Percentiles rank a stretch among this genome's conserved stretches.
phyloP scores from a whole-genome alignment of 208 protist genomes.

The Leishmania guyanensis region DNA sequence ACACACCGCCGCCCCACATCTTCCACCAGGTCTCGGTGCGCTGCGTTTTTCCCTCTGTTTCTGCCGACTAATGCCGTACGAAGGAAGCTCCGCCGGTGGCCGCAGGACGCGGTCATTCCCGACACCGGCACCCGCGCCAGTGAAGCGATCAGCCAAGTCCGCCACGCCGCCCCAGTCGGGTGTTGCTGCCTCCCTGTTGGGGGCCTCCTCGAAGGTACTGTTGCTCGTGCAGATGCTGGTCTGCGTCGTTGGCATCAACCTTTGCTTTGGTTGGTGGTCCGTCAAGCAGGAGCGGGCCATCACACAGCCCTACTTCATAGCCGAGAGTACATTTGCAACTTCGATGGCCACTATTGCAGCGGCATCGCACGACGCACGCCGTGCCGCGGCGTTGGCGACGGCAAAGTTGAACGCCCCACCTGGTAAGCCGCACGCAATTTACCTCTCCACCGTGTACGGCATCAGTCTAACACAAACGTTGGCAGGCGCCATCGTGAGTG shows the following conservation, averaged over 20 bases:
- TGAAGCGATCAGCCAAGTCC: background rate
- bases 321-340: background rate
- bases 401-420: background rate
- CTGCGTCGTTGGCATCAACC: slow-evolving; percentile 74
- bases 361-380: background rate
- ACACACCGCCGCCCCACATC: background rate
- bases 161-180: background rate
- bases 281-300: slow-evolving; percentile 84
- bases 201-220: slow-evolving; percentile 13
- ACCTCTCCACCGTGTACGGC: slow-evolving; percentile 32
- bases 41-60: background rate
- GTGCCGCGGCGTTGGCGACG: background rate
- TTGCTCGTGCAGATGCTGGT: slow-evolving; percentile 59
- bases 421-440: slow-evolving; percentile 1
- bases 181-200: too few relatives aligned
- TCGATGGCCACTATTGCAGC: background rate
- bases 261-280: slow-evolving; percentile 84
- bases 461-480: slow-evolving; percentile 34
- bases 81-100: background rate
- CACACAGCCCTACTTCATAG: slow-evolving; percentile 60
- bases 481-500: slow-evolving; percentile 27
- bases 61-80: background rate
- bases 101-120: background rate
- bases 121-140: background rate
- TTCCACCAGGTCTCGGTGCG: background rate